Conservation (phyloP, 2,329 filamentous ascomycete species). For the Knufia petricola region DNA sequence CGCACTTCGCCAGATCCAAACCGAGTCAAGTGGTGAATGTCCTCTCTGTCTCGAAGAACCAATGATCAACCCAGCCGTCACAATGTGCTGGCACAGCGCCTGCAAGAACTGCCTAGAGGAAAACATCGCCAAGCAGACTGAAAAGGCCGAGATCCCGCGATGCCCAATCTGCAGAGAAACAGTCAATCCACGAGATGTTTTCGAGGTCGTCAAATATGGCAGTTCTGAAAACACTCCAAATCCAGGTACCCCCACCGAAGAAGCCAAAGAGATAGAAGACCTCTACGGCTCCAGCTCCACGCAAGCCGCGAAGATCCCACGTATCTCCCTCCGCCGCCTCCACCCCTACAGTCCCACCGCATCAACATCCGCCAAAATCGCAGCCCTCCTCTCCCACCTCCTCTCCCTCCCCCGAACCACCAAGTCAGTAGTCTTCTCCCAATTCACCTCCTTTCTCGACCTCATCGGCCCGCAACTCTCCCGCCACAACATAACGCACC, state of each 20-base stretch:
- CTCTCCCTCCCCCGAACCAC: constrained; percentile 59
- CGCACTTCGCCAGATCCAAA: constrained; percentile 81
- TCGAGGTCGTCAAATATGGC: constrained; percentile 72
- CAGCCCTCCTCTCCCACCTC: constrained; percentile 66
- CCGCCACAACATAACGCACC: constrained; percentile 60
- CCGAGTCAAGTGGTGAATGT: constrained; percentile 80
- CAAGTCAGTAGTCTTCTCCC: constrained; percentile 90
- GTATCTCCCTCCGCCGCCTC: constrained; percentile 52
- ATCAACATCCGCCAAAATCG: constrained; percentile 70
- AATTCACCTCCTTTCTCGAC: constrained; percentile 93
- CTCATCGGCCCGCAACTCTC: constrained; percentile 75
- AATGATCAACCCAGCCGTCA: constrained; percentile 89
- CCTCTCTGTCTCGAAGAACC: constrained; percentile 92
- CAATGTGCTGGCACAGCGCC: constrained; percentile 93
- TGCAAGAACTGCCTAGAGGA: constrained; percentile 88
- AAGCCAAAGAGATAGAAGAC: constrained; percentile 24
- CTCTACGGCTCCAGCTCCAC: constrained; percentile 29
- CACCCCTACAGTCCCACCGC: constrained; percentile 51
- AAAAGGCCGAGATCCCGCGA: constrained; percentile 63
- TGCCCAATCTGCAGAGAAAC: constrained; percentile 87
- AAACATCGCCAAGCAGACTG: constrained; percentile 77
- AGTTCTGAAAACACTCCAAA: constrained; percentile 6
- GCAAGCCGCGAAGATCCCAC: constrained; percentile 28
- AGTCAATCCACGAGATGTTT: constrained; percentile 75
- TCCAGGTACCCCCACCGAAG: constrained; percentile 35